Evolutionary conservation across 176 grass and related monocot genomes (phyloP).

Genomic region (Pontederia crassipes): DNA sequence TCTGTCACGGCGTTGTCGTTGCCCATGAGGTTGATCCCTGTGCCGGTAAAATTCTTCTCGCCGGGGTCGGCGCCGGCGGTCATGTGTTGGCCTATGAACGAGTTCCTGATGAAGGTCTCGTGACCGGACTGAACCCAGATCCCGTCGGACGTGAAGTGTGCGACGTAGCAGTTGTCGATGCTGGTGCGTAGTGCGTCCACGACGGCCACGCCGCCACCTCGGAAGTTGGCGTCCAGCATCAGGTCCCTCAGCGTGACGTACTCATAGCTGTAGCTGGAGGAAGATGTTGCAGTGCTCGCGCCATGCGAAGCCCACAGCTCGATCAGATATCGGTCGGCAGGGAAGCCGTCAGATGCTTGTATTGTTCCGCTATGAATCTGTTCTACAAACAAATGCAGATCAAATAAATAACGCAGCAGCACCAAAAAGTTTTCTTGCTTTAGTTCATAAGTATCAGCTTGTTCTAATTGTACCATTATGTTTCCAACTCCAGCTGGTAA

Average conservation of each 20-base stretch:
- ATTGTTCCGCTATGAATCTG: slow-evolving; percentile 31
- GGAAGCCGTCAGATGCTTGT: slow-evolving; percentile 24
- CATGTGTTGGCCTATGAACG: slow-evolving; percentile 37
- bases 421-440: background rate
- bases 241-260: slow-evolving; percentile 30
- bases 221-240: slow-evolving; percentile 31
- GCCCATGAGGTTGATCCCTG: slow-evolving; percentile 24
- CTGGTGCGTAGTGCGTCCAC: slow-evolving; percentile 26
- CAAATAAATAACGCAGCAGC: too few relatives aligned
- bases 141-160: slow-evolving; percentile 25
- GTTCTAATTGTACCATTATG: slow-evolving; percentile 34
- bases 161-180: slow-evolving; percentile 39
- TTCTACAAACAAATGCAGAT: background rate
- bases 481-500: slow-evolving; percentile 80
- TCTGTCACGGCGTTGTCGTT: slow-evolving; percentile 46
- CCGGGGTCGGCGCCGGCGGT: slow-evolving; percentile 32
- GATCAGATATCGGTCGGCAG: slow-evolving; percentile 17
- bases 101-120: slow-evolving; percentile 29
- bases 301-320: slow-evolving; percentile 21
- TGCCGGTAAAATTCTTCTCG: slow-evolving; percentile 34
- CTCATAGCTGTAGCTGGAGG: slow-evolving; percentile 20
- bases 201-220: slow-evolving; percentile 25
- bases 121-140: slow-evolving; percentile 30
- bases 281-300: background rate
- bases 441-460: background rate